Evolutionary conservation across 192 early-diverging fungal genomes (phyloP).

Genomic region (Backusella westeae): DNA sequence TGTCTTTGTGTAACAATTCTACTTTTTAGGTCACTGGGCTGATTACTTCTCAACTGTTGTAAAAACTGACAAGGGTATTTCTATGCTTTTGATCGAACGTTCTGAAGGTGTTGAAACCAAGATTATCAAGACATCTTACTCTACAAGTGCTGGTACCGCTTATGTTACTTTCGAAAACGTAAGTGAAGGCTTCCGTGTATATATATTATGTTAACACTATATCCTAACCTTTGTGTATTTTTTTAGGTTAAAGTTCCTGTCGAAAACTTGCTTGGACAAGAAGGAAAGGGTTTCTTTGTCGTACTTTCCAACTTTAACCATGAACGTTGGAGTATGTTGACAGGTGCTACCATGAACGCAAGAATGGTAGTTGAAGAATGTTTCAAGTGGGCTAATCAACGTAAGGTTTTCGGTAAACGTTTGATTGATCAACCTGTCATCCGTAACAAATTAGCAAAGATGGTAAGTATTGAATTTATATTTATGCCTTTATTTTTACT

Average conservation of each 20-base stretch:
- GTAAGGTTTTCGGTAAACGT: constrained; percentile 68
- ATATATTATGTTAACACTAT: background rate
- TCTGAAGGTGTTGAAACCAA: constrained; percentile 60
- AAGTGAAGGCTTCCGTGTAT: background rate
- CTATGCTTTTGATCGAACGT: constrained; percentile 69
- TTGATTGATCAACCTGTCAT: constrained; percentile 74
- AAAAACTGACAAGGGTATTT: constrained; percentile 50
- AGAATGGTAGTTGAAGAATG: constrained; percentile 56
- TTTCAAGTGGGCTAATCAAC: constrained; percentile 70
- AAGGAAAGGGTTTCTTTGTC: constrained; percentile 62
- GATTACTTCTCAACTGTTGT: constrained; percentile 34
- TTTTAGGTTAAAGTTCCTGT: constrained; percentile 63
- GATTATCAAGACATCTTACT: constrained; percentile 66
- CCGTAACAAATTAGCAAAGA: constrained; percentile 61
- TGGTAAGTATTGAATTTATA: constrained; percentile 27
- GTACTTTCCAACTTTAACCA: constrained; percentile 76
- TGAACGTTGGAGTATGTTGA: constrained; percentile 58
- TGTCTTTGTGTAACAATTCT: constrained; percentile 68
- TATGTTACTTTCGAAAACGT: constrained; percentile 66
- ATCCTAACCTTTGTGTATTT: background rate
- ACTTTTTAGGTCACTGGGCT: constrained; percentile 55
- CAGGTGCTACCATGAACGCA: constrained; percentile 28
- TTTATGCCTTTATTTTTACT: background rate
- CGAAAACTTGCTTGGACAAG: constrained; percentile 66
- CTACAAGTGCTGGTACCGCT: constrained; percentile 60